phyloP scores from a whole-genome alignment of 768 basidiomycete species.

The Lactarius indigo region DNA sequence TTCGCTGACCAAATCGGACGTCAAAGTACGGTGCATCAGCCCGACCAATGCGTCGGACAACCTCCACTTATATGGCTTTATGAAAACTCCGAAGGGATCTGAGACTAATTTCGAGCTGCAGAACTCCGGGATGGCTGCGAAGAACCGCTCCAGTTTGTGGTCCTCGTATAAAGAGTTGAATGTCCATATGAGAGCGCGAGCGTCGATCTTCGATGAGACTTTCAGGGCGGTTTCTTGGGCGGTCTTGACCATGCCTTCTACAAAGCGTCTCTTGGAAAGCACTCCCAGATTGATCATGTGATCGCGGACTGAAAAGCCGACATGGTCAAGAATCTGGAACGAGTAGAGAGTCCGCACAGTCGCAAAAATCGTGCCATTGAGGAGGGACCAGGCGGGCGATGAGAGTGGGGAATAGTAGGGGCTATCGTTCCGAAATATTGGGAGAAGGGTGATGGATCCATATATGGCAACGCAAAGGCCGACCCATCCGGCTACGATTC shows the following conservation, averaged over 20 bases:
- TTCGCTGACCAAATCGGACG: not conserved
- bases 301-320: not conserved
- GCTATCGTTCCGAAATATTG: not conserved
- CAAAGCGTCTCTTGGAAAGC: not conserved
- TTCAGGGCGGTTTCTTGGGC: not conserved
- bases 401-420: not conserved
- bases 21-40: not conserved
- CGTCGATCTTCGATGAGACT: not conserved
- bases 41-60: not conserved
- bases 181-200: not conserved
- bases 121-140: conserved; percentile 5
- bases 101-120: not conserved
- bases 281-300: not conserved
- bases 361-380: not conserved
- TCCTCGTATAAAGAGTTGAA: not conserved
- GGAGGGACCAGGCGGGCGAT: not conserved
- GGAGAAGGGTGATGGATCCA: not conserved
- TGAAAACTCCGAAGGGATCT: not conserved
- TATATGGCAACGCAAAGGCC: not conserved
- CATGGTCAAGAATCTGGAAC: not conserved
- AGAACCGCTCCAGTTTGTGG: not conserved
- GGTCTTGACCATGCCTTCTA: not conserved
- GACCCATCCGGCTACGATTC: not conserved
- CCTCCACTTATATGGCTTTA: not conserved
- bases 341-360: not conserved